Conservation (phyloP, 345 rosid species). For the Syzygium jambos region DNA sequence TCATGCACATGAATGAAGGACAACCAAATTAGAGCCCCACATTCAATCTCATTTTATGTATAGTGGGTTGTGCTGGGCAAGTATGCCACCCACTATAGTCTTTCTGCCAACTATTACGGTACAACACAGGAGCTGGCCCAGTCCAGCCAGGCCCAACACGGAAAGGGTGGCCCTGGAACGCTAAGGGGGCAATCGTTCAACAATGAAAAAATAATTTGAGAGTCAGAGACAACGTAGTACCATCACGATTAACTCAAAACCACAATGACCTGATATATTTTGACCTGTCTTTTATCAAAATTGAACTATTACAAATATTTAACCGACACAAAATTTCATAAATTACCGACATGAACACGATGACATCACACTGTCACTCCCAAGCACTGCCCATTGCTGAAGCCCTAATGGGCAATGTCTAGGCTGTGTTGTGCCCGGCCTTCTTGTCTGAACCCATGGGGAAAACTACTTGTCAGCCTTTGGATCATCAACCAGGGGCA, state of each 20-base stretch:
- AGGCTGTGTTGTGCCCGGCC: background rate
- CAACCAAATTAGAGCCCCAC: background rate
- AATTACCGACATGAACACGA: background rate
- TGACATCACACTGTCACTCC: background rate
- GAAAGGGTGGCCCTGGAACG: background rate
- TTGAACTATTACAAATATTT: background rate
- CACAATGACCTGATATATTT: background rate
- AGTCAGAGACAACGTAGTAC: background rate
- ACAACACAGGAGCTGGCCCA: background rate
- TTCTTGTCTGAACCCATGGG: background rate
- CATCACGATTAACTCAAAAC: background rate
- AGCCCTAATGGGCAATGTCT: background rate
- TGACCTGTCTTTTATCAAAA: background rate
- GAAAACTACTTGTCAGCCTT: background rate
- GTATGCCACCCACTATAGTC: background rate
- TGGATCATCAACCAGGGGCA: background rate
- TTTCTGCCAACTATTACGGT: background rate
- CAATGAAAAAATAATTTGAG: background rate
- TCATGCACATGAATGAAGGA: background rate
- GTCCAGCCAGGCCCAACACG: background rate
- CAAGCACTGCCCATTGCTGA: background rate
- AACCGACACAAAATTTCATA: background rate
- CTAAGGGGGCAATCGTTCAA: background rate
- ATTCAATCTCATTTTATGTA: background rate
- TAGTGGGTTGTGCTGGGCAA: background rate